phyloP scores from a whole-genome alignment of 192 early-diverging fungal species.

The Backusella westeae region DNA sequence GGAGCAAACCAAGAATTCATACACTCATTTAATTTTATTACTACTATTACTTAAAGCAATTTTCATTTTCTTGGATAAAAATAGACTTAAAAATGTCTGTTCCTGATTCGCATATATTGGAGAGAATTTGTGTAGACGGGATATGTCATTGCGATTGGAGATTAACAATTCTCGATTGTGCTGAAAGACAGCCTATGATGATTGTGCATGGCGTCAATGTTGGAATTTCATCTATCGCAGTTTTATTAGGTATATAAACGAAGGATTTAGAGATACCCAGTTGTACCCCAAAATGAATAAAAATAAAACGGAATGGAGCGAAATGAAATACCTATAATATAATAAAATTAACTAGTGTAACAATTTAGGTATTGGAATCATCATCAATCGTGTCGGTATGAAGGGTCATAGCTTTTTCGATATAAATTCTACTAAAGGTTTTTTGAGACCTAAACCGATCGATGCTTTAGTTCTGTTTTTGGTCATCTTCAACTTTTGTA shows the following conservation, averaged over 20 bases:
- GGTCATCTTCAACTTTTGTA: conserved; percentile 24
- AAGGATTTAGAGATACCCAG: background rate
- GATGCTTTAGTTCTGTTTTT: conserved; percentile 18
- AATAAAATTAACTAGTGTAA: background rate
- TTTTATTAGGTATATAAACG: conserved; percentile 7
- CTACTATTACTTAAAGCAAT: background rate
- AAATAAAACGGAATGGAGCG: background rate
- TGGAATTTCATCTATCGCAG: conserved; percentile 3
- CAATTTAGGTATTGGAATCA: conserved; percentile 18
- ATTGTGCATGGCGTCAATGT: conserved; percentile 20
- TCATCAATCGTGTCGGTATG: conserved; percentile 7
- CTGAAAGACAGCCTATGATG: conserved; percentile 4
- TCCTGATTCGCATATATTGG: conserved; percentile 5
- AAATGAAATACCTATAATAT: background rate
- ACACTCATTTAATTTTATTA: background rate
- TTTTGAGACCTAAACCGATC: conserved; percentile 29
- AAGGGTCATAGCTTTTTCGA: conserved; percentile 28
- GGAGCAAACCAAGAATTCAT: background rate
- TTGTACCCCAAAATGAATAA: background rate
- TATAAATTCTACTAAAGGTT: background rate
- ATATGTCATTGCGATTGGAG: conserved; percentile 26
- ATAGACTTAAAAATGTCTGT: background rate
- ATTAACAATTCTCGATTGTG: conserved; percentile 17
- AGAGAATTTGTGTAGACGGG: conserved; percentile 6
- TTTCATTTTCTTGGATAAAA: background rate